Base-by-base conservation (phyloP, 129 eudicot genomes). In the Ambrosia artemisiifolia region DNA sequence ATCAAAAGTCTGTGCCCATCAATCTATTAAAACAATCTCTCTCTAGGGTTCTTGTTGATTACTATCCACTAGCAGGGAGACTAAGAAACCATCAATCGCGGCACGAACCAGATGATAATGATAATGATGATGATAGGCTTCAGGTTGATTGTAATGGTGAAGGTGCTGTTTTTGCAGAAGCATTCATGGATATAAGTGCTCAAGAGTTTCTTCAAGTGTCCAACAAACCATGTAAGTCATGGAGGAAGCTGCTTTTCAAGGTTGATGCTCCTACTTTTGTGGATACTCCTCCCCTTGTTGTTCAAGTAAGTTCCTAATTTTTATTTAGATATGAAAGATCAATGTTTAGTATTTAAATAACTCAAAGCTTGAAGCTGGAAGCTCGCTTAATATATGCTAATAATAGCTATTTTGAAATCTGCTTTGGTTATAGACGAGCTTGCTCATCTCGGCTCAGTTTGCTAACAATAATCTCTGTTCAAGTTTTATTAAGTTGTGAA, bases 91-190 rank as follows among this genome's bases (percentile, higher is more conserved):
- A 54, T 32, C 48, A 32, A 33, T 32, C 80, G 51, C 3, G 49
- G 30, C 55, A 75, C 35, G 55, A 48, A 70, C 16, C 8, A 17
- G 82, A 80, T 38, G 36, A 84, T 3, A 74, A 74, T 55, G 16
- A 5, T 10, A 82, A 78, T 10, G 57, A 85, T 75, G 83, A 86
- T 85, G 70, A 84, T 7, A 89, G 80, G 79, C 96, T 94, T 46
- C 85, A 90, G 70, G 91, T 94, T 48, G 91, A 90, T 4, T 94
- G 98, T 63, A 94, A 87, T 79, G 96, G 95, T 53, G 83, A 90
- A 80, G 98, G 98, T 54, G 96, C 95, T 49, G 83, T 94, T 49
- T 94, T 94, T 84, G 95, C 92, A 67, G 91, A 94, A 80, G 98
- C 96, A 18, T 82, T 54, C 70, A 83, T 87, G 86, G 96, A 90